These are phyloP conservation scores for Gamsiella multidivaricata DNA, from an alignment of 192 early-diverging fungal species.

Conservation along the genomic window DNA sequence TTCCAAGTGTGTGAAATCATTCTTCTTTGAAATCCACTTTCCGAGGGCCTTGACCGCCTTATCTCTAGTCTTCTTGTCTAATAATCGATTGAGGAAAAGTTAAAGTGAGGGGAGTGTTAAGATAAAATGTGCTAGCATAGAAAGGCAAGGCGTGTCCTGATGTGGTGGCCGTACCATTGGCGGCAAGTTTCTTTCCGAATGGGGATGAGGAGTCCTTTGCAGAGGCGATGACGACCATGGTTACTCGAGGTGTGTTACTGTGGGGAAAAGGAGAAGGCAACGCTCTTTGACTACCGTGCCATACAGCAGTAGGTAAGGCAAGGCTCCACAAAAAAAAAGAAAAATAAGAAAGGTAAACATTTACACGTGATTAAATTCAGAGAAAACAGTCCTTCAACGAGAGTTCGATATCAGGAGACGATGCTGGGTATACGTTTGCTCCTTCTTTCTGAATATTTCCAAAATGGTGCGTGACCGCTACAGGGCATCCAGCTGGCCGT, in stretches of 20 bases:
- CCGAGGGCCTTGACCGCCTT: constrained; percentile 72
- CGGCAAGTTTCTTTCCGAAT: constrained; percentile 76
- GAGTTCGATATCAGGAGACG: too few species aligned
- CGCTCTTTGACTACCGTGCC: too few species aligned
- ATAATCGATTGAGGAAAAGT: constrained; percentile 2
- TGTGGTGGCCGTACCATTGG: constrained; percentile 66
- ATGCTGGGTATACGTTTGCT: constrained; percentile 9
- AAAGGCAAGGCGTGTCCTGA: neutral
- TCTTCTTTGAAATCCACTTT: constrained; percentile 64
- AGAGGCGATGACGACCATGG: constrained; percentile 45
- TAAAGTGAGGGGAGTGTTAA: neutral
- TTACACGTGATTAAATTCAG: neutral
- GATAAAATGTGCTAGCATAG: neutral
- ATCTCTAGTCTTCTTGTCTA: constrained; percentile 81
- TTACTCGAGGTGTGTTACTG: neutral
- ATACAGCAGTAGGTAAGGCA: too few species aligned
- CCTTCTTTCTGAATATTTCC: constrained; percentile 43
- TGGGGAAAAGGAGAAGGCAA: constrained; percentile 6
- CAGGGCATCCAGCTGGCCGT: constrained; percentile 16
- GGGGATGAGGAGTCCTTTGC: constrained; percentile 51
- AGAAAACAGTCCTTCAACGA: too few species aligned
- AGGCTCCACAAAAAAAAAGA: constrained; percentile 27
- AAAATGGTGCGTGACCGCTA: constrained; percentile 43
- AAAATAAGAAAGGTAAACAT: constrained; percentile 28
- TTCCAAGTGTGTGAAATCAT: constrained; percentile 68